Percentiles rank a stretch among this genome's conserved stretches.
phyloP scores from a whole-genome alignment of 2,329 filamentous ascomycete genomes.

The Nemania sp. region DNA sequence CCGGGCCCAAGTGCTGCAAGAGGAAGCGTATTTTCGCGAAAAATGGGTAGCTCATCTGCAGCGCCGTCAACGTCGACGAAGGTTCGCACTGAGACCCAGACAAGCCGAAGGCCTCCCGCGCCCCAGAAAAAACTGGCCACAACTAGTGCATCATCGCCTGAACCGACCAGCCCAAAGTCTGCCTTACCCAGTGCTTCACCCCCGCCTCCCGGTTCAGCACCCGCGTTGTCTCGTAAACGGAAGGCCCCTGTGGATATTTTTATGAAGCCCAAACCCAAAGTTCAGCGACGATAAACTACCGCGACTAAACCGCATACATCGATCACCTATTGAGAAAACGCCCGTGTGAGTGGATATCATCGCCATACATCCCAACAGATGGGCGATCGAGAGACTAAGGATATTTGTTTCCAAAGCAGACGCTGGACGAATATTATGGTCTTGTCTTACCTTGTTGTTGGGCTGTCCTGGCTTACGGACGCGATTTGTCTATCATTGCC shows the following conservation, averaged over 20 bases:
- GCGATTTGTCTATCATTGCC: not conserved
- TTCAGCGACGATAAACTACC: constrained; percentile 16
- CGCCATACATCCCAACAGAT: not conserved
- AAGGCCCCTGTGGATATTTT: constrained; percentile 55
- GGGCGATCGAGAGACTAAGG: not conserved
- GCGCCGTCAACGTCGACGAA: constrained; percentile 11
- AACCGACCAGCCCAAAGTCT: constrained; percentile 11
- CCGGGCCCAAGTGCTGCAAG: constrained; percentile 1
- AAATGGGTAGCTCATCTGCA: constrained; percentile 7
- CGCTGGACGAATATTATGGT: not conserved
- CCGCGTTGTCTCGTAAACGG: constrained; percentile 45
- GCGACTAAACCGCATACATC: not conserved
- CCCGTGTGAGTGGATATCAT: not conserved
- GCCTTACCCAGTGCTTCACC: constrained; percentile 6
- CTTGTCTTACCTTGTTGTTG: not conserved
- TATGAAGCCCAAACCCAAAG: constrained; percentile 52
- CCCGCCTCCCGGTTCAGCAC: constrained; percentile 11
- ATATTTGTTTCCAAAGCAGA: not conserved
- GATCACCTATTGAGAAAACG: not conserved
- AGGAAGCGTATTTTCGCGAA: constrained; percentile 15
- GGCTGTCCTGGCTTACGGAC: not conserved
- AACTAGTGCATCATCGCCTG: not conserved
- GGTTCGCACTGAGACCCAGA: constrained; percentile 5
- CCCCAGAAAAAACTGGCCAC: not conserved
- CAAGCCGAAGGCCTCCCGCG: constrained; percentile 9